A percentile compares a stretch with the other conserved stretches of the same genome.
phyloP scores from a whole-genome alignment of 1,139 yeast species.

The Diutina rugosa region DNA sequence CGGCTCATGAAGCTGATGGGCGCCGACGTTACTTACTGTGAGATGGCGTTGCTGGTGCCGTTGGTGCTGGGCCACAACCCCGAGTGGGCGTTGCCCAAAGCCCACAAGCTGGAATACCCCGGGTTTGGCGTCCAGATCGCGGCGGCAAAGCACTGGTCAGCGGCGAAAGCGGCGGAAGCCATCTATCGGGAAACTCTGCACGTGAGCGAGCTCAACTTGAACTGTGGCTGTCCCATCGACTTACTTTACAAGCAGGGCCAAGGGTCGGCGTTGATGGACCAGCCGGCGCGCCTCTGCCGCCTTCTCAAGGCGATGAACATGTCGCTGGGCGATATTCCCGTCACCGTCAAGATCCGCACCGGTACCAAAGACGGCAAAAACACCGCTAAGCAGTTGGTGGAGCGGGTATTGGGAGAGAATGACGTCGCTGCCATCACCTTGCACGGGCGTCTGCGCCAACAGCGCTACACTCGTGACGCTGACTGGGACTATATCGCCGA shows the following conservation, averaged over 20 bases:
- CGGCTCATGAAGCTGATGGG: slow-evolving; percentile 85
- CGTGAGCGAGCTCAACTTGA: slow-evolving; percentile 73
- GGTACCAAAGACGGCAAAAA: slow-evolving; percentile 82
- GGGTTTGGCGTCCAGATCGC: slow-evolving; percentile 95
- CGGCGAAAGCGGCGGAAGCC: slow-evolving; percentile 81
- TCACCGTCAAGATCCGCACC: slow-evolving; percentile 83
- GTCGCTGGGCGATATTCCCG: slow-evolving; percentile 79
- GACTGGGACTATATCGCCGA: slow-evolving; percentile 85
- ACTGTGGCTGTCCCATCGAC: slow-evolving; percentile 97
- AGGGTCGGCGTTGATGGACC: slow-evolving; percentile 88
- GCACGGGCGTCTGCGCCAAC: slow-evolving; percentile 95
- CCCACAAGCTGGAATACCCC: slow-evolving; percentile 70
- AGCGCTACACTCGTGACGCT: slow-evolving; percentile 80
- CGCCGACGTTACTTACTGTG: slow-evolving; percentile 88
- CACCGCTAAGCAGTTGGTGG: slow-evolving; percentile 66
- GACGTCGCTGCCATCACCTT: slow-evolving; percentile 85
- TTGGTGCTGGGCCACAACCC: slow-evolving; percentile 79
- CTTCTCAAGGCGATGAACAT: slow-evolving; percentile 83
- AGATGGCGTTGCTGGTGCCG: slow-evolving; percentile 88
- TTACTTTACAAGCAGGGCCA: slow-evolving; percentile 86
- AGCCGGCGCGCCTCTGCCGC: slow-evolving; percentile 68
- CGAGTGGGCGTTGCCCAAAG: slow-evolving; percentile 96
- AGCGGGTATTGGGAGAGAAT: slow-evolving; percentile 59
- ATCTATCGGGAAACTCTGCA: slow-evolving; percentile 40
- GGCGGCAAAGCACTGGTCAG: slow-evolving; percentile 86